A percentile compares a stretch with the other conserved stretches of the same genome.
Conservation (phyloP, 139 green algal genomes). For the Zygnema cylindricum region DNA sequence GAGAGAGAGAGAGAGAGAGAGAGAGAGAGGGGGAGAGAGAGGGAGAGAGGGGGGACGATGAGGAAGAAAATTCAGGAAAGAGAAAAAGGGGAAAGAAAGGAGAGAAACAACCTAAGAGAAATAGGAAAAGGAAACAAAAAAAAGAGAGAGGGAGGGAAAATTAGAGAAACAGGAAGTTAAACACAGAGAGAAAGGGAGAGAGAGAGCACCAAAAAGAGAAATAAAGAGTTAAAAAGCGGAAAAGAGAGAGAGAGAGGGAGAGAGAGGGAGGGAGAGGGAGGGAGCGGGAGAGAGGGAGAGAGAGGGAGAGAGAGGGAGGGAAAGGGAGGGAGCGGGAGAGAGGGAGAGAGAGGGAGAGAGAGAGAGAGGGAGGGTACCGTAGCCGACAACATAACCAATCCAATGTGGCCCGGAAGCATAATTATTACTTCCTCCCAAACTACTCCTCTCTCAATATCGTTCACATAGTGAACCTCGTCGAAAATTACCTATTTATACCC, state of each 20-base stretch:
- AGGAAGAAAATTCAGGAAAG: too few species aligned
- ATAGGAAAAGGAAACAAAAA: not conserved
- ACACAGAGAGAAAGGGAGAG: not conserved
- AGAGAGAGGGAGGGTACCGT: conserved; percentile 73
- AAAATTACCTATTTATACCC: conserved; percentile 86
- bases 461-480: conserved; percentile 97
- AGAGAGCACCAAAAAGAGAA: not conserved
- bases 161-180: not conserved
- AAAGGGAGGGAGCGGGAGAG: too few species aligned
- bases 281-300: not conserved
- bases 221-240: not conserved
- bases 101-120: too few species aligned
- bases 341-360: not conserved
- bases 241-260: not conserved
- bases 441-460: conserved; percentile 80
- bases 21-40: too few species aligned
- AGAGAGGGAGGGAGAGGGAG: not conserved
- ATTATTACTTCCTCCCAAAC: conserved; percentile 95
- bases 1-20: too few species aligned
- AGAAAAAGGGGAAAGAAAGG: too few species aligned
- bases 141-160: not conserved
- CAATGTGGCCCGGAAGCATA: conserved; percentile 94
- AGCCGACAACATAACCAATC: conserved; percentile 90
- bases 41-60: too few species aligned
- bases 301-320: not conserved